These are phyloP conservation scores for Azolla pinnata DNA, from an alignment of 75 land plant species.

Conservation along the genomic window DNA sequence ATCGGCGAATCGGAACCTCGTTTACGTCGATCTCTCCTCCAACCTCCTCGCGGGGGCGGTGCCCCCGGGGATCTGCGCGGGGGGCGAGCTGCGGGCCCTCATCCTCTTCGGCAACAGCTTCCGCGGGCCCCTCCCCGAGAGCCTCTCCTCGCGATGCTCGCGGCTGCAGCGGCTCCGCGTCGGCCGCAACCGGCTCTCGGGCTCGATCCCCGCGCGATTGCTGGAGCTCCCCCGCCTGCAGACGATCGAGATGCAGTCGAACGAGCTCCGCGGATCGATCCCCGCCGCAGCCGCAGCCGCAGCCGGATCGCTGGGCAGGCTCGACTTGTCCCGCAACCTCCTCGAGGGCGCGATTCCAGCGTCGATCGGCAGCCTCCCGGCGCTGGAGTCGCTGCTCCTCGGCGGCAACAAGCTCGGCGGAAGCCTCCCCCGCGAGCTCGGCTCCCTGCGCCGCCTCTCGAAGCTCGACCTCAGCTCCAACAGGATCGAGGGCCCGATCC, in stretches of 20 bases:
- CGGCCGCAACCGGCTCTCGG: constrained; percentile 17
- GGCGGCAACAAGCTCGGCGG: constrained; percentile 21
- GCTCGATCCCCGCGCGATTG: constrained; percentile 17
- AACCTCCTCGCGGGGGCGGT: constrained; percentile 57
- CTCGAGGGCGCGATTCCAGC: constrained; percentile 37
- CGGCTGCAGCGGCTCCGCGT: too few relatives aligned
- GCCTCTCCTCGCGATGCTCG: too few relatives aligned
- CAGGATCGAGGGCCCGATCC: constrained; percentile 29
- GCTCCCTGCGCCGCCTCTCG: constrained; percentile 9
- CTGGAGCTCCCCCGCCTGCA: constrained; percentile 33
- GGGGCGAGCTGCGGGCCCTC: constrained; percentile 39
- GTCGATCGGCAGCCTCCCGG: constrained; percentile 10
- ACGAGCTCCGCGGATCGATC: constrained; percentile 50
- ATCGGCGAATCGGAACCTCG: constrained; percentile 38
- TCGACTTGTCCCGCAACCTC: constrained; percentile 30
- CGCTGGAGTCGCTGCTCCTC: constrained; percentile 14
- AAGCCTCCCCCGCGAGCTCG: constrained; percentile 14
- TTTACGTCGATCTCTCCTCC: constrained; percentile 43
- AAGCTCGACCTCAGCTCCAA: constrained; percentile 42
- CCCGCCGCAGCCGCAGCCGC: constrained; percentile 59
- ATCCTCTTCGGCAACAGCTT: constrained; percentile 58
- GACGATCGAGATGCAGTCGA: constrained; percentile 58
- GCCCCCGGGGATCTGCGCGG: constrained; percentile 55
- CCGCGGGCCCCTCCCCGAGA: constrained; percentile 58
- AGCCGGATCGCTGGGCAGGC: constrained; percentile 23